These are phyloP conservation scores for Fusarium pseudoanthophilum DNA, from an alignment of 2,329 filamentous ascomycete genomes.

Conservation along the genomic window DNA sequence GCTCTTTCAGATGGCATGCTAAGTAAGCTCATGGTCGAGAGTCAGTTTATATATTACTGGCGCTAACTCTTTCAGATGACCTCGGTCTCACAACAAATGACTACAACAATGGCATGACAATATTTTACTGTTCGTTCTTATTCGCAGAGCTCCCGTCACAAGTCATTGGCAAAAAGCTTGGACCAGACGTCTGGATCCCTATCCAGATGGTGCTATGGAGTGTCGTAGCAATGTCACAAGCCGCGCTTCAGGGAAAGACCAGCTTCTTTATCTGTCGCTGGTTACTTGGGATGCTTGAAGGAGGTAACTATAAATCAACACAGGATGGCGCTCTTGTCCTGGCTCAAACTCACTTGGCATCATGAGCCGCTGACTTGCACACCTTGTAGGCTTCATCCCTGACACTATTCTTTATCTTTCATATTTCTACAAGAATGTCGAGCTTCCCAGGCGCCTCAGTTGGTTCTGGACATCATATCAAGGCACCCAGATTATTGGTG, in stretches of 20 bases:
- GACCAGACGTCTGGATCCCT: not conserved
- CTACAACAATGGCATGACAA: not conserved
- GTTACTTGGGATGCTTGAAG: not conserved
- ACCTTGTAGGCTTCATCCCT: not conserved
- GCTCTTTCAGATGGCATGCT: not conserved
- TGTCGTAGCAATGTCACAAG: not conserved
- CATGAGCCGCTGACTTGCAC: not conserved
- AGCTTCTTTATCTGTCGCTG: not conserved
- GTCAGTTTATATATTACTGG: not conserved
- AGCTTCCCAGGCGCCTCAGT: not conserved
- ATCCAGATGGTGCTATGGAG: not conserved
- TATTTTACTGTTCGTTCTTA: not conserved
- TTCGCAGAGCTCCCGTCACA: not conserved
- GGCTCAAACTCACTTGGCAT: not conserved
- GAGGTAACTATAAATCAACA: not conserved
- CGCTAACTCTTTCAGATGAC: not conserved
- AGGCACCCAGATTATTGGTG: not conserved
- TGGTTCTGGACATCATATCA: not conserved
- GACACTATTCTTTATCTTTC: not conserved
- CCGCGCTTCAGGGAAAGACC: not conserved
- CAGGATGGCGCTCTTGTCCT: not conserved
- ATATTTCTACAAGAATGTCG: not conserved
- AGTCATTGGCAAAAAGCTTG: not conserved
- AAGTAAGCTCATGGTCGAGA: not conserved
- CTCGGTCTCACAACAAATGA: not conserved